These are phyloP conservation scores for Sclerotinia borealis DNA, from an alignment of 2,329 filamentous ascomycete genomes.

Conservation along the genomic window DNA sequence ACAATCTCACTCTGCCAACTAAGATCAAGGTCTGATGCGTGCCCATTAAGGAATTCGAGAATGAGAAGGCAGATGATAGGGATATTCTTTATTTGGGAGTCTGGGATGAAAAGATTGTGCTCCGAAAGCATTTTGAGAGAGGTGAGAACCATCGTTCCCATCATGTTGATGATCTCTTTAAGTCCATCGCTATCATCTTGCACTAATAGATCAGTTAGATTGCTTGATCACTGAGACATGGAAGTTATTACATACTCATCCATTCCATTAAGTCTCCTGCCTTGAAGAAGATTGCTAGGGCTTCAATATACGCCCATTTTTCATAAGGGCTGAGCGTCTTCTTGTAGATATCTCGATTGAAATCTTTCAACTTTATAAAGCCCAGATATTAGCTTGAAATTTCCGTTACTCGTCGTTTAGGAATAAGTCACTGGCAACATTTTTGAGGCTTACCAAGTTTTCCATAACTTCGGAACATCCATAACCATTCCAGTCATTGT, in stretches of 20 bases:
- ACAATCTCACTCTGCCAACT: constrained; percentile 49
- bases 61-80: constrained; percentile 44
- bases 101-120: constrained; percentile 31
- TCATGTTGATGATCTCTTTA: constrained; percentile 41
- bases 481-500: constrained; percentile 23
- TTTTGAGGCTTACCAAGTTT: too few species aligned
- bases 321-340: constrained; percentile 17
- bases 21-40: constrained; percentile 41
- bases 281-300: constrained; percentile 14
- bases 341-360: constrained; percentile 20
- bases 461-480: constrained; percentile 17
- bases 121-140: constrained; percentile 45
- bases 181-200: constrained; percentile 18
- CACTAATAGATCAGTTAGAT: constrained; percentile 5
- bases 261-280: constrained; percentile 10
- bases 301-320: constrained; percentile 23
- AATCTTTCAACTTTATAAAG: constrained; percentile 17
- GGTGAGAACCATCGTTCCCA: constrained; percentile 52
- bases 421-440: too few species aligned
- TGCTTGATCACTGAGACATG: background rate
- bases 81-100: constrained; percentile 41
- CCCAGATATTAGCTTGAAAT: background rate
- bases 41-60: constrained; percentile 42
- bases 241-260: constrained; percentile 10
- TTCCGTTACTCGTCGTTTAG: too few species aligned